Percentiles rank a stretch among this genome's conserved stretches.
Conservation (phyloP, 176 grass and related monocot genomes). For the Oryza rufipogon region DNA sequence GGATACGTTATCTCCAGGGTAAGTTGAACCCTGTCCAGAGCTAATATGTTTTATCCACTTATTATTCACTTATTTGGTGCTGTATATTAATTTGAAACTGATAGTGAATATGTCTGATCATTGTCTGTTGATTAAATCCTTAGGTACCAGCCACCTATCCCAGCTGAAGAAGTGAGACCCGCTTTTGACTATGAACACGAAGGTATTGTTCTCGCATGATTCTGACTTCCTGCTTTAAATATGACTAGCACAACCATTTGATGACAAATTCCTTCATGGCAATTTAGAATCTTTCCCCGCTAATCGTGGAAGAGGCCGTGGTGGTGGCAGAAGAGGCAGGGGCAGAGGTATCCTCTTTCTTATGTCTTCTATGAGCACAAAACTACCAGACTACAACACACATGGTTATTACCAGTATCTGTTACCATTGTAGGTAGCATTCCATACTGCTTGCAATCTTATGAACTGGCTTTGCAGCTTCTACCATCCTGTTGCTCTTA, state of each 20-base stretch:
- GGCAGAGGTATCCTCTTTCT: conserved; percentile 58
- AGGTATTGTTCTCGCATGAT: conserved; percentile 39
- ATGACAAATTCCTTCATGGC: not conserved
- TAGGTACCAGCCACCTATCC: conserved; percentile 89
- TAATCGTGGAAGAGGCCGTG: conserved; percentile 66
- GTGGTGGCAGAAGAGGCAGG: conserved; percentile 74
- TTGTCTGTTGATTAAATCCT: conserved; percentile 14
- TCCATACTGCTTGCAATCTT: not conserved
- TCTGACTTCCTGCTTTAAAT: not conserved
- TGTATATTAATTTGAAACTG: conserved; percentile 1
- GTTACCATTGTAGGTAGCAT: conserved; percentile 9
- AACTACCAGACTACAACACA: not conserved
- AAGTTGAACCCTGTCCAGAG: conserved; percentile 23
- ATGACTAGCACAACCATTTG: not conserved
- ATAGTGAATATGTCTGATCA: conserved; percentile 11
- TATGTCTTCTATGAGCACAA: not conserved
- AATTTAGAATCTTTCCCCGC: conserved; percentile 53
- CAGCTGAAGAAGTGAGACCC: conserved; percentile 69
- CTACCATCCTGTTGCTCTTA: not conserved
- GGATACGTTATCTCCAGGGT: conserved; percentile 82
- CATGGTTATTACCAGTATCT: not conserved
- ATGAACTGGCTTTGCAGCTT: not conserved
- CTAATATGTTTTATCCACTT: not conserved
- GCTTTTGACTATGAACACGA: conserved; percentile 74
- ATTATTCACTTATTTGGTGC: not conserved